These are phyloP conservation scores for Pedinophyceae sp. DNA, from an alignment of 139 green algal genomes.

Conservation along the genomic window DNA sequence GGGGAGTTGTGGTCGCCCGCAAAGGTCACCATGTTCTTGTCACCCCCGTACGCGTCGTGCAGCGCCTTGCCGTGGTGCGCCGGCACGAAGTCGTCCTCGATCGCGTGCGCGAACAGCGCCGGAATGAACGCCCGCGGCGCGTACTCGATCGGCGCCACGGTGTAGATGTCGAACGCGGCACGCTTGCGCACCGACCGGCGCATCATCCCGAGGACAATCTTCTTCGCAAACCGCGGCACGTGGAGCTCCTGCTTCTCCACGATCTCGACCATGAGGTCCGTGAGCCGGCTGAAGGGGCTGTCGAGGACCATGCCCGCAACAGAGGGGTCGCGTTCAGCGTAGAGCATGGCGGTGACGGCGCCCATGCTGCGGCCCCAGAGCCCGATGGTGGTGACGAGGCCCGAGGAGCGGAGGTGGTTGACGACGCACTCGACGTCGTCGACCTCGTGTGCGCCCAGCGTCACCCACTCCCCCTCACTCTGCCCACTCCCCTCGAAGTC, in stretches of 20 bases:
- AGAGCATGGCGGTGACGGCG: constrained; percentile 79
- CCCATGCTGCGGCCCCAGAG: constrained; percentile 94
- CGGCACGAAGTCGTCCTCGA: constrained; percentile 61
- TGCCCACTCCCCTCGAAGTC: constrained; percentile 82
- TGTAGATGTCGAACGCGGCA: constrained; percentile 61
- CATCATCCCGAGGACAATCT: constrained; percentile 53
- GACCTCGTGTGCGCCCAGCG: constrained; percentile 65
- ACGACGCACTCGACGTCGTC: constrained; percentile 61
- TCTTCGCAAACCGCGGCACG: constrained; percentile 17
- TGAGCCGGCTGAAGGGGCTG: constrained; percentile 73
- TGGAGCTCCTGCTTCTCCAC: constrained; percentile 39
- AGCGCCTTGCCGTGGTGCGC: constrained; percentile 53
- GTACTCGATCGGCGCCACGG: constrained; percentile 30
- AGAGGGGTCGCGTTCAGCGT: constrained; percentile 30
- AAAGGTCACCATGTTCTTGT: constrained; percentile 80
- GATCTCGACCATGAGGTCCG: constrained; percentile 79
- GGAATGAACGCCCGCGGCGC: constrained; percentile 51
- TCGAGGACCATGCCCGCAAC: constrained; percentile 64
- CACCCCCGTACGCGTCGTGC: constrained; percentile 45
- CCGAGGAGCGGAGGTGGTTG: constrained; percentile 28
- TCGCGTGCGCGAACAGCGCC: constrained; percentile 73
- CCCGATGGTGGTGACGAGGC: constrained; percentile 47
- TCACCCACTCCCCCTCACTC: constrained; percentile 79
- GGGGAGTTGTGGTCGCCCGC: constrained; percentile 85
- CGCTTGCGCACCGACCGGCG: constrained; percentile 44